Base-by-base conservation (phyloP, 768 basidiomycete species). In the Pisolithus orientalis region DNA sequence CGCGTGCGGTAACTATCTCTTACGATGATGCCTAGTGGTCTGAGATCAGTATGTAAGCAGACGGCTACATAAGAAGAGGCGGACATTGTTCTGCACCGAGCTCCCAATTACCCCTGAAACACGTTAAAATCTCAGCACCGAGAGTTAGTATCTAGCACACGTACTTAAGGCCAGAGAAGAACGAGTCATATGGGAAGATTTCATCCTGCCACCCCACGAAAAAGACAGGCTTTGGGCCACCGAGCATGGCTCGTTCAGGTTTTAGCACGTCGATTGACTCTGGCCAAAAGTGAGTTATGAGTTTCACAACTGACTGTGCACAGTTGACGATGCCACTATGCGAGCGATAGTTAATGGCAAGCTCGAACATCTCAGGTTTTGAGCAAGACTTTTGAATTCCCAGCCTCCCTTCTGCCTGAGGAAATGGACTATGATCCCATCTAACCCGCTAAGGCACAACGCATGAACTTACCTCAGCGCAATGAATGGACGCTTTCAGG, bases 41-140 rank as follows among this genome's bases (percentile, higher is more conserved):
- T 17, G 7, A 25, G 11, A 39, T 13, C n/a, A 47, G 8, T 47
- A 27, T 37, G 21, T 28, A 17, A 50, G 28, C 7, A 16, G 21
- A 50, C n/a, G 1, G 42, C 4, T 1, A 0, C 28, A 17, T 1
- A 6, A 24, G 11, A 25, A 17, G 40, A 14, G 0, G 34, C 46
- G 13, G 52, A 85, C 85, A 86, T 68, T 87, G 85, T 13, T 80
- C 67, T 0, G 83, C 80, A 1, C 85, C 85, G 9, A 85, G 80
- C 57, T 83, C 79, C 11, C 83, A 73, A 1, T 61, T 71, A 47
- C 67, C 69, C 24, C 73, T 75, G 10, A 80, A 79, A 37, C 10
- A 5, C 50, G 40, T 34, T 14, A 40, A 14, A 43, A 62, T 38
- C 61, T 50, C 45, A 48, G 16, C 31, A 17, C n/a, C 54, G 52